A percentile compares a stretch with the other conserved stretches of the same genome.
phyloP scores from a whole-genome alignment of 768 basidiomycete species.

The Scleroderma citrinum region DNA sequence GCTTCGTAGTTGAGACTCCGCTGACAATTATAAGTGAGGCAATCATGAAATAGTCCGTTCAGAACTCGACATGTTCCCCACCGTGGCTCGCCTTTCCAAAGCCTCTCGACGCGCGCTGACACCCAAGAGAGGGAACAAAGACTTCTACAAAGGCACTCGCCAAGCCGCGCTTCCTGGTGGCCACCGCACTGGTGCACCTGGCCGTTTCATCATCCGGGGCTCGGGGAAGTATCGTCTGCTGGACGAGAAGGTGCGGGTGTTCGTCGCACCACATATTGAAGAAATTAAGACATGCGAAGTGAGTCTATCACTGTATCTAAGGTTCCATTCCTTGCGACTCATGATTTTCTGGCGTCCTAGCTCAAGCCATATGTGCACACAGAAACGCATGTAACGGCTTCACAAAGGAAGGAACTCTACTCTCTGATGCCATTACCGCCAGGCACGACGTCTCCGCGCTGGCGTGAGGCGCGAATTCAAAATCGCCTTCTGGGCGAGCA shows the following conservation, averaged over 20 bases:
- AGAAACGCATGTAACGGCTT: slow-evolving; percentile 15
- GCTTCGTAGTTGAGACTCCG: too few relatives aligned
- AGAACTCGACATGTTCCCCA: slow-evolving; percentile 63
- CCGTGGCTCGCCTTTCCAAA: slow-evolving; percentile 65
- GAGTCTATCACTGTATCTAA: slow-evolving; percentile 20
- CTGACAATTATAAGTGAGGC: too few relatives aligned
- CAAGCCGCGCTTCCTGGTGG: slow-evolving; percentile 82
- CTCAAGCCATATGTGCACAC: slow-evolving; percentile 25
- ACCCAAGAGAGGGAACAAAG: slow-evolving; percentile 87
- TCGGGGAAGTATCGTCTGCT: slow-evolving; percentile 76
- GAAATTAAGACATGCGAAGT: slow-evolving; percentile 56
- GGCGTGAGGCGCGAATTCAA: not conserved
- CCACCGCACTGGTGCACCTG: slow-evolving; percentile 82
- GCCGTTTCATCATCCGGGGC: slow-evolving; percentile 73
- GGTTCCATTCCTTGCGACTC: not conserved
- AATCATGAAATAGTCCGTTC: too few relatives aligned
- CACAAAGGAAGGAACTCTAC: slow-evolving; percentile 22
- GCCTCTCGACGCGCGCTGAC: slow-evolving; percentile 81
- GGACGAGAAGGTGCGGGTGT: slow-evolving; percentile 79
- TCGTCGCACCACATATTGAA: slow-evolving; percentile 70
- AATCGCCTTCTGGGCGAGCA: not conserved
- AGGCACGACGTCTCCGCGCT: slow-evolving; percentile 5
- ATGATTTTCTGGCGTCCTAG: slow-evolving; percentile 3
- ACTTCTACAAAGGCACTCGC: slow-evolving; percentile 92
- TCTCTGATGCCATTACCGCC: slow-evolving; percentile 20